These are phyloP conservation scores for Dichotomocladium elegans DNA, from an alignment of 371 early-diverging fungal genomes.

Conservation along the genomic window DNA sequence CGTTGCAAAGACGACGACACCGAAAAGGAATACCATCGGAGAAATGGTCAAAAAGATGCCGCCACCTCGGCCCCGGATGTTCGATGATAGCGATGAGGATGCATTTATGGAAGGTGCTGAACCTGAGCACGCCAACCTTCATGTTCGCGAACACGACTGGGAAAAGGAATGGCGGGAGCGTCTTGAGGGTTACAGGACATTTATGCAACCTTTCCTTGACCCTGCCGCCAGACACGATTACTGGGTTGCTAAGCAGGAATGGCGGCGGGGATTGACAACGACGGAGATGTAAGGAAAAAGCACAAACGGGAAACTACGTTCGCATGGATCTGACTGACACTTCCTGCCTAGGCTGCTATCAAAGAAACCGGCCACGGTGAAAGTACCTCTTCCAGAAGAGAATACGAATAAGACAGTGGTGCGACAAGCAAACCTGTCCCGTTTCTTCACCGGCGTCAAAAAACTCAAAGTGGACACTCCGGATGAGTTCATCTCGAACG, in stretches of 20 bases:
- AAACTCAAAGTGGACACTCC: slow-evolving; percentile 37
- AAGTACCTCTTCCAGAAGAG: neutral
- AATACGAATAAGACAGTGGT: neutral
- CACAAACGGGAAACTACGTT: no score
- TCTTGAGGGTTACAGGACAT: slow-evolving; percentile 20
- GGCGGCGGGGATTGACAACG: slow-evolving; percentile 38
- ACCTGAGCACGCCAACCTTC: slow-evolving; percentile 26
- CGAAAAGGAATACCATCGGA: slow-evolving; percentile 13
- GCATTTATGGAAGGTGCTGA: slow-evolving; percentile 16
- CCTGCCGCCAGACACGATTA: slow-evolving; percentile 15
- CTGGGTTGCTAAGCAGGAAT: slow-evolving; percentile 32
- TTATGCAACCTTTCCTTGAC: slow-evolving; percentile 31
- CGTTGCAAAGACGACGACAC: slow-evolving; percentile 8
- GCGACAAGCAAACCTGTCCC: slow-evolving; percentile 30
- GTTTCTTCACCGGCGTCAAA: slow-evolving; percentile 42
- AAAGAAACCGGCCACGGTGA: slow-evolving; percentile 1
- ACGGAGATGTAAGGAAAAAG: slow-evolving; percentile 32
- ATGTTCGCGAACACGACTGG: slow-evolving; percentile 17
- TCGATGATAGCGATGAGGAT: slow-evolving; percentile 6
- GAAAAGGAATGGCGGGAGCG: slow-evolving; percentile 30
- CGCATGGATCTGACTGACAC: neutral
- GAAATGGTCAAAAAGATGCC: slow-evolving; percentile 28
- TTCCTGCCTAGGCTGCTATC: slow-evolving; percentile 1
- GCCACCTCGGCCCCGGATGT: neutral
- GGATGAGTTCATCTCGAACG: slow-evolving; percentile 36